A percentile compares a stretch with the other conserved stretches of the same genome.
Conservation (phyloP, 768 basidiomycete genomes). For the Mycena rebaudengoi region DNA sequence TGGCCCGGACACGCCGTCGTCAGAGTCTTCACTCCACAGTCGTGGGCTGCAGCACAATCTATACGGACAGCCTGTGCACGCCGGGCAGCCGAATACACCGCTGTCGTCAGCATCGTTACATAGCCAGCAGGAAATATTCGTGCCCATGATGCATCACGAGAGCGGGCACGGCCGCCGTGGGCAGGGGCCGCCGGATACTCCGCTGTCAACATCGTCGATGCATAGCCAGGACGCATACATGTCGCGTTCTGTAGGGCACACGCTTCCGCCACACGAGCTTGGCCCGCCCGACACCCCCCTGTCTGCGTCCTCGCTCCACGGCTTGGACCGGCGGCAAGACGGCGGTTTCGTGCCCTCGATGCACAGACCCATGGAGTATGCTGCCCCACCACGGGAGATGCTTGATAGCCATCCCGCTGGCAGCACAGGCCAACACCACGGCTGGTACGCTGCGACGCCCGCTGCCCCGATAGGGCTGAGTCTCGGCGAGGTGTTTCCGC, state of each 20-base stretch:
- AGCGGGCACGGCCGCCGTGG: no score
- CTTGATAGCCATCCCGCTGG: not conserved
- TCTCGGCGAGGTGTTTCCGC: no score
- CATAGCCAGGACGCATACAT: not conserved
- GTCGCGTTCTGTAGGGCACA: no score
- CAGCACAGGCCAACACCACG: no score
- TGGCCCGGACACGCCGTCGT: conserved; percentile 8
- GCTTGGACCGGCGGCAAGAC: no score
- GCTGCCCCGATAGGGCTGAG: no score
- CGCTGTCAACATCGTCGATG: not conserved
- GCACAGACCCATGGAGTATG: not conserved
- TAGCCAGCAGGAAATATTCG: not conserved
- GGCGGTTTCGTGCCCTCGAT: conserved; percentile 3
- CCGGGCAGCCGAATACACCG: conserved; percentile 6
- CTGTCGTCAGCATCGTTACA: conserved; percentile 5
- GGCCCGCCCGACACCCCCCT: not conserved
- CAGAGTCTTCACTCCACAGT: conserved; percentile 3
- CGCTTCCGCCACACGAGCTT: not conserved
- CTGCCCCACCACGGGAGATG: conserved; percentile 3
- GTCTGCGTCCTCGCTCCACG: not conserved
- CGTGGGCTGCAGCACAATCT: conserved; percentile 2
- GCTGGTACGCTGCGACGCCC: no score
- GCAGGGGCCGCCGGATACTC: not conserved
- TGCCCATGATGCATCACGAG: no score
- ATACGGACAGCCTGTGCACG: not conserved